Percentiles rank a stretch among this genome's conserved stretches.
phyloP scores from a whole-genome alignment of 2,329 filamentous ascomycete genomes.

The Coniochaeta ligniaria region DNA sequence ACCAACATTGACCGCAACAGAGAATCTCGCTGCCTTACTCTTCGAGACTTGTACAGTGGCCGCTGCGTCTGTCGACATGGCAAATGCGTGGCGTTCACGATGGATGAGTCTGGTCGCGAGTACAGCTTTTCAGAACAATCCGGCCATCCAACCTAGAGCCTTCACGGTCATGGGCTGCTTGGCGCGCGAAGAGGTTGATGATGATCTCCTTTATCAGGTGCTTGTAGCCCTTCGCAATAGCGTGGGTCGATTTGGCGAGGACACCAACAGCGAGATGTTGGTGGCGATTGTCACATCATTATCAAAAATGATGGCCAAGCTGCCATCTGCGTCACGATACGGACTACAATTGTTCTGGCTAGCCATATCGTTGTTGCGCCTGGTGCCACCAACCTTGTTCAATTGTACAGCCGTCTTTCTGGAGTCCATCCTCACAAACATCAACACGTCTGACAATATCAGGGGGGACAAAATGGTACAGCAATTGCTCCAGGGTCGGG shows the following conservation, averaged over 20 bases:
- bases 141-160: constrained; percentile 61
- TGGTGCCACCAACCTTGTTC: constrained; percentile 56
- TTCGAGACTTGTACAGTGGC: constrained; percentile 58
- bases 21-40: constrained; percentile 53
- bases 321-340: constrained; percentile 60
- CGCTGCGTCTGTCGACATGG: constrained; percentile 56
- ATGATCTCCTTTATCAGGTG: constrained; percentile 64
- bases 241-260: constrained; percentile 57
- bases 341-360: constrained; percentile 65
- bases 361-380: constrained; percentile 56
- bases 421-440: constrained; percentile 57
- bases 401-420: constrained; percentile 60
- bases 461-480: constrained; percentile 51
- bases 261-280: constrained; percentile 60
- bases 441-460: constrained; percentile 53
- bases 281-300: constrained; percentile 60
- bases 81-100: constrained; percentile 62
- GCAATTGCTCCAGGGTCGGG: constrained; percentile 53
- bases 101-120: constrained; percentile 71
- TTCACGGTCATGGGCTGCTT: constrained; percentile 67
- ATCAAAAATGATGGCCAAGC: constrained; percentile 65
- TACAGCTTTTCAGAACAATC: constrained; percentile 67
- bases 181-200: constrained; percentile 64
- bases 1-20: constrained; percentile 46
- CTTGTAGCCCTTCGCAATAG: constrained; percentile 60